Evolutionary conservation across 345 rosid genomes (phyloP), one percentile per base, ranked within the genome.

Genomic region (Populus tremula): DNA sequence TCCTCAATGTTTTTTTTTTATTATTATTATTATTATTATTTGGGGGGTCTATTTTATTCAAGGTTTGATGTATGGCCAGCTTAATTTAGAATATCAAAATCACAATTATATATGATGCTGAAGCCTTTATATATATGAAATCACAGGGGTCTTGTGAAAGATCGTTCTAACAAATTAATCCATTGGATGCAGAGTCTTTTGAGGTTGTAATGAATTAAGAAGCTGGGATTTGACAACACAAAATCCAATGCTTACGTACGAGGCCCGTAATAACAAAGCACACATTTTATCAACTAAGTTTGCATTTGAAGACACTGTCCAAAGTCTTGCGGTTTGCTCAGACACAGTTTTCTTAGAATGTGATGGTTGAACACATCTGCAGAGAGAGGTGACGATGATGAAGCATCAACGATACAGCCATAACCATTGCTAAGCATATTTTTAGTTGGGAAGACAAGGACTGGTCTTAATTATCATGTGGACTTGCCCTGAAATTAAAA

Each of bases 361-460:
- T 1, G 89, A 85, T 83, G 29, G 83, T 69, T 83, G 76, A 88
- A 85, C 88, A 17, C 53, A 61, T 69, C 47, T 66, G 67, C 47
- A 36, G 47, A n/a, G 10, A 36, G 61, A 69, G 72, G n/a, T 1
- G 13, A 64, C 1, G 73, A 62, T 5, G 69, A 87, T 65, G 67
- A 87, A 76, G 64, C 85, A 76, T 78, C 79, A 74, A 78, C 83
- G 33, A 56, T 64, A 65, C 25, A 21, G 20, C 61, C 61, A 21
- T 21, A 8, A 7, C 21, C 21, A 53, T 2, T 35, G 35, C 23
- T 27, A 2, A 5, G 25, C 5, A 47, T 47, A 12, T 41, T 69
- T 70, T 18, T 67, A 33, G 36, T 21, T 35, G 5, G 43, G 2
- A 2, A 67, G 21, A 36, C 12, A 20, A 67, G 2, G 7, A 38